Evolutionary conservation across 2,329 filamentous ascomycete genomes (phyloP).

Genomic region (Xylaria hypoxylon): DNA sequence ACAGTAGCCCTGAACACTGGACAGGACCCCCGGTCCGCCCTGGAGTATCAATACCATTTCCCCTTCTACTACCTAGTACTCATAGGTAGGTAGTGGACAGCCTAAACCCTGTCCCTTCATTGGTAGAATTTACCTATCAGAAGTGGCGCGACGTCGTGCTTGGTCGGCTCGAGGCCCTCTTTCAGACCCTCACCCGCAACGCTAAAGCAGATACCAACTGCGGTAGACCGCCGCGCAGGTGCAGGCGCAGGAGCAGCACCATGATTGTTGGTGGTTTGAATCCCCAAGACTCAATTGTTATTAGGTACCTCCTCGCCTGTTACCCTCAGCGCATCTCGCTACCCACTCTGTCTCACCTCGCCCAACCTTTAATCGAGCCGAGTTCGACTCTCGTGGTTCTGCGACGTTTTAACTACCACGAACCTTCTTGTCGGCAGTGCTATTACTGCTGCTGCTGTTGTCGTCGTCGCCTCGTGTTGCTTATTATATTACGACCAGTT

Average conservation of each 20-base stretch:
- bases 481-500: conserved; percentile 24
- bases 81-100: too few species aligned
- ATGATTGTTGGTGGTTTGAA: neutral
- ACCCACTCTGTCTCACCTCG: conserved; percentile 39
- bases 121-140: conserved; percentile 27
- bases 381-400: conserved; percentile 22
- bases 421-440: conserved; percentile 5
- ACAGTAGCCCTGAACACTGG: neutral
- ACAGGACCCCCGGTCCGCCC: neutral
- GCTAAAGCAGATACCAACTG: conserved; percentile 29
- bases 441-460: neutral
- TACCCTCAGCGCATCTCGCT: conserved; percentile 36
- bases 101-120: neutral
- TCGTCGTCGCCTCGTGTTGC: neutral
- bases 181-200: conserved; percentile 37
- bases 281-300: conserved; percentile 34
- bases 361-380: conserved; percentile 29
- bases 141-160: conserved; percentile 32
- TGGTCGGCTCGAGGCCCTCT: conserved; percentile 37
- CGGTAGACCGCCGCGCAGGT: conserved; percentile 22
- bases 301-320: conserved; percentile 31
- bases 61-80: neutral
- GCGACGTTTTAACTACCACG: conserved; percentile 26
- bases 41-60: conserved; percentile 23
- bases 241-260: conserved; percentile 7